Conservation (phyloP, 129 eudicot species). For the Escallonia herrerae region DNA sequence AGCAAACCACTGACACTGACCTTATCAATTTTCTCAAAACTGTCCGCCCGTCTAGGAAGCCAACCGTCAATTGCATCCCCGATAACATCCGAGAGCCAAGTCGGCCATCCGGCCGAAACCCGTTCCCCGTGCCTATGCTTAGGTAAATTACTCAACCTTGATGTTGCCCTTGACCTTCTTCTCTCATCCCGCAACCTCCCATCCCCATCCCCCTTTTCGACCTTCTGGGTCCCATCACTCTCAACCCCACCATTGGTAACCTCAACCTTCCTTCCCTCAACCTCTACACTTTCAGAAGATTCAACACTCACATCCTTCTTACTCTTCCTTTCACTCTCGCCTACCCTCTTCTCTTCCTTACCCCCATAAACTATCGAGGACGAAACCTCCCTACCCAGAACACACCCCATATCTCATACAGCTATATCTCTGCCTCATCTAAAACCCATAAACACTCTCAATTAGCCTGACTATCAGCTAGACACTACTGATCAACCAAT, state of each 20-base stretch:
- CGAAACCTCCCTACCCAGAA: conserved; percentile 28
- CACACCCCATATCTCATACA: conserved; percentile 27
- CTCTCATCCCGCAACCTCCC: conserved; percentile 31
- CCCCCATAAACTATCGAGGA: conserved; percentile 13
- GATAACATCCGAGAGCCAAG: conserved; percentile 81
- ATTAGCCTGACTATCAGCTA: background rate
- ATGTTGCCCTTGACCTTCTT: conserved; percentile 43
- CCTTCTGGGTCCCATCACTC: conserved; percentile 27
- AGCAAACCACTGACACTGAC: conserved; percentile 16
- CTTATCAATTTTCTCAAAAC: conserved; percentile 82
- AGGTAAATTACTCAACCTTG: conserved; percentile 52
- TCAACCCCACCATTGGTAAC: conserved; percentile 19
- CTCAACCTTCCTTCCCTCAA: conserved; percentile 12
- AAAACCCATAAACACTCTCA: conserved; percentile 6
- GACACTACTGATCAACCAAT: background rate
- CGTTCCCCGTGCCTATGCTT: conserved; percentile 69
- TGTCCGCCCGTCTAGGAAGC: conserved; percentile 85
- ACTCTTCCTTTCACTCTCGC: conserved; percentile 13
- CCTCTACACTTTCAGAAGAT: conserved; percentile 16
- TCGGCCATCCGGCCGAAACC: conserved; percentile 95
- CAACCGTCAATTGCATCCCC: conserved; percentile 89
- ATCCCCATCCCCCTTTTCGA: conserved; percentile 21
- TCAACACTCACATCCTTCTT: conserved; percentile 17
- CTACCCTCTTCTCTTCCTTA: conserved; percentile 20
- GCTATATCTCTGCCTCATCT: conserved; percentile 10